These are phyloP conservation scores for Silene coronaria DNA, from an alignment of 179 eudicot genomes.

Conservation along the genomic window DNA sequence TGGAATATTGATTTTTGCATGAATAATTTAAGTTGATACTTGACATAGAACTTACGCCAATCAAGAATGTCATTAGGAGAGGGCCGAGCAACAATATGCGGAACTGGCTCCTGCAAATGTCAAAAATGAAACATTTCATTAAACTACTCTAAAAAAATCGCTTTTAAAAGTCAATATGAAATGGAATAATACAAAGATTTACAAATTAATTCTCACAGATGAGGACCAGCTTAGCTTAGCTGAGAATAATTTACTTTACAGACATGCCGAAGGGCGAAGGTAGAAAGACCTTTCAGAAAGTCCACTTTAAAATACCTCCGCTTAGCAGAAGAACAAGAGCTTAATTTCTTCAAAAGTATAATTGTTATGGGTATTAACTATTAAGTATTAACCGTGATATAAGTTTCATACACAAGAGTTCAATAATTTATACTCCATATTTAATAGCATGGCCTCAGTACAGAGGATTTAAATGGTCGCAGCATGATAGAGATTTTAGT, in stretches of 20 bases:
- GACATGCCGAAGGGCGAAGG: no score
- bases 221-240: background rate
- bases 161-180: background rate
- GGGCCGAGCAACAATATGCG: slow-evolving; percentile 86
- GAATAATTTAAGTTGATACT: background rate
- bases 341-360: no score
- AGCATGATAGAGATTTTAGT: background rate
- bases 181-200: background rate
- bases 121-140: slow-evolving; percentile 7
- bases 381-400: no score
- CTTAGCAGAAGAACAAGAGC: no score
- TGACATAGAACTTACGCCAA: slow-evolving; percentile 72
- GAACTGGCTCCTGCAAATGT: slow-evolving; percentile 73
- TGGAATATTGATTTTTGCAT: background rate
- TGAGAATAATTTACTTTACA: no score
- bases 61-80: slow-evolving; percentile 89
- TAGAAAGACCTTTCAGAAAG: no score
- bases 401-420: no score
- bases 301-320: no score
- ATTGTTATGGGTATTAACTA: no score
- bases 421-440: no score
- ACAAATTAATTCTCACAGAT: background rate
- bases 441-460: no score
- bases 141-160: background rate
- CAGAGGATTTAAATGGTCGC: background rate